Evolutionary conservation across 352 stramenopile genomes (phyloP).

Genomic region (Plasmopara halstedii): DNA sequence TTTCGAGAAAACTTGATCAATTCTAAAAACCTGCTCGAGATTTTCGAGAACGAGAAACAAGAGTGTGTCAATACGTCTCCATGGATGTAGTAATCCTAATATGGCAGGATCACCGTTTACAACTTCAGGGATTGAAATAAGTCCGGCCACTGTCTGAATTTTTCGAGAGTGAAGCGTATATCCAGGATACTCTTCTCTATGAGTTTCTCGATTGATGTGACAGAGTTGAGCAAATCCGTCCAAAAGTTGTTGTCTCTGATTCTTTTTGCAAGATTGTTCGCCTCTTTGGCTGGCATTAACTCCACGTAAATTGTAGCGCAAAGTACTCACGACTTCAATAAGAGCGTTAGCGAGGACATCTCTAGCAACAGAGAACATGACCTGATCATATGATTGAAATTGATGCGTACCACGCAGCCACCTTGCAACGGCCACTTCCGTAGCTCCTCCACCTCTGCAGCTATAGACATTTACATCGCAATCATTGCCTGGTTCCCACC

Average conservation of each 20-base stretch:
- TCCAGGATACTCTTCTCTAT: constrained; percentile 1
- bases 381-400: neutral
- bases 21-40: constrained; percentile 47
- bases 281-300: constrained; percentile 1
- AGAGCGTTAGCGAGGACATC: constrained; percentile 20
- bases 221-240: neutral
- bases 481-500: constrained; percentile 17
- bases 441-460: constrained; percentile 41
- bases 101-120: constrained; percentile 26
- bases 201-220: neutral
- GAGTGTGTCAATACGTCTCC: constrained; percentile 35
- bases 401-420: constrained; percentile 5
- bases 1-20: constrained; percentile 32
- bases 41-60: constrained; percentile 39
- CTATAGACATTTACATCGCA: constrained; percentile 5
- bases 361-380: constrained; percentile 7
- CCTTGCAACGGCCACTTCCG: constrained; percentile 33
- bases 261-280: constrained; percentile 1
- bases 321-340: constrained; percentile 25
- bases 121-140: constrained; percentile 32
- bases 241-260: constrained; percentile 21
- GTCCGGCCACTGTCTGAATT: constrained; percentile 22
- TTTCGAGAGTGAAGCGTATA: constrained; percentile 24
- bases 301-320: constrained; percentile 21
- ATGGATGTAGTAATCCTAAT: constrained; percentile 45